Percentiles rank a stretch among this genome's conserved stretches.
Evolutionary conservation across 371 early-diverging fungal genomes (phyloP).

Genomic region (Actinomucor elegans): DNA sequence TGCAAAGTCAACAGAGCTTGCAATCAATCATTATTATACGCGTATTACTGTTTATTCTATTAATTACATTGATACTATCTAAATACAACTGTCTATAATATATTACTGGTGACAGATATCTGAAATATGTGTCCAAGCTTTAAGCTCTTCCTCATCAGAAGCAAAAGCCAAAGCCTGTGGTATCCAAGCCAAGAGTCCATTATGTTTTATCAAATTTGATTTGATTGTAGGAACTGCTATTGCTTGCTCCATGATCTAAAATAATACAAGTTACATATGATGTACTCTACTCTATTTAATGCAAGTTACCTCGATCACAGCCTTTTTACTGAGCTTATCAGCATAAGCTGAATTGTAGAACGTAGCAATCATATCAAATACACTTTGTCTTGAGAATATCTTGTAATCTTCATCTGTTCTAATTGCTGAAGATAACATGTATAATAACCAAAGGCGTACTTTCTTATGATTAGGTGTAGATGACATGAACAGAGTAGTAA

Average conservation of each 20-base stretch:
- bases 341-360: constrained; percentile 68
- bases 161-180: constrained; percentile 44
- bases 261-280: background rate
- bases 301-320: constrained; percentile 31
- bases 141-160: constrained; percentile 19
- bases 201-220: constrained; percentile 53
- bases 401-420: constrained; percentile 61
- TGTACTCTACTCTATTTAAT: background rate
- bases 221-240: constrained; percentile 50
- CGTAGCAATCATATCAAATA: constrained; percentile 64
- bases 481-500: constrained; percentile 73
- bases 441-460: constrained; percentile 77
- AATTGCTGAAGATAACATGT: constrained; percentile 59
- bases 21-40: too few species aligned
- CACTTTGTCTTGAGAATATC: constrained; percentile 67
- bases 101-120: too few species aligned
- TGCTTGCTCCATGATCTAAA: constrained; percentile 59
- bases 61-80: too few species aligned
- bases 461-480: constrained; percentile 59
- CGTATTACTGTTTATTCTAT: too few species aligned
- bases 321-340: constrained; percentile 50
- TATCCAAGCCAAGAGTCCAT: constrained; percentile 63
- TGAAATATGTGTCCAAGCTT: constrained; percentile 24
- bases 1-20: too few species aligned
- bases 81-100: too few species aligned